Conservation (phyloP, 371 early-diverging fungal genomes). For the Funneliformis caledonium region DNA sequence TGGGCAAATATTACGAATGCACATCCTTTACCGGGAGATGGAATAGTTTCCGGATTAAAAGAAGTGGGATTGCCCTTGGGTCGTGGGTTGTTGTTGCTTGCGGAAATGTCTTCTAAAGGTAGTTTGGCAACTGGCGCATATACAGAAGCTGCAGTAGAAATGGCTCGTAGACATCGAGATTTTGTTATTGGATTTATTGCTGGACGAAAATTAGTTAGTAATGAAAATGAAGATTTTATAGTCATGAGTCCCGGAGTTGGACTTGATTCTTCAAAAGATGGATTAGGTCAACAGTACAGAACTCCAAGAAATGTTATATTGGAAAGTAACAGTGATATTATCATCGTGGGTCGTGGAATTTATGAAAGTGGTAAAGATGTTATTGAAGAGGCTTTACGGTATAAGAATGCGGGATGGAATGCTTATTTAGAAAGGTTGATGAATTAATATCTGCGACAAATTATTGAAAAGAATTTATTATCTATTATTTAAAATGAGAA, state of each 20-base stretch:
- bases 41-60: constrained; percentile 88
- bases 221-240: constrained; percentile 75
- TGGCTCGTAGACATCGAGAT: constrained; percentile 85
- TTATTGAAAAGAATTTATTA: background rate
- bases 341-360: constrained; percentile 97
- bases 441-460: background rate
- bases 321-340: constrained; percentile 89
- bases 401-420: constrained; percentile 92
- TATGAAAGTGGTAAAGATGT: constrained; percentile 82
- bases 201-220: constrained; percentile 67
- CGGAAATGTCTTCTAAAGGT: constrained; percentile 96
- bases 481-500: too few species aligned
- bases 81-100: constrained; percentile 85
- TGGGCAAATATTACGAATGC: constrained; percentile 97
- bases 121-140: constrained; percentile 82
- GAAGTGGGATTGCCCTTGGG: constrained; percentile 83
- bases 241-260: constrained; percentile 96
- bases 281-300: constrained; percentile 93
- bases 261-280: constrained; percentile 81
- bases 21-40: constrained; percentile 94
- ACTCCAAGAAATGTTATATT: constrained; percentile 86
- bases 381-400: constrained; percentile 75
- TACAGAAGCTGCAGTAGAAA: constrained; percentile 81
- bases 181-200: constrained; percentile 97
- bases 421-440: constrained; percentile 78